Conservation (phyloP, 23 red algal species). For the Agarophyton chilense region DNA sequence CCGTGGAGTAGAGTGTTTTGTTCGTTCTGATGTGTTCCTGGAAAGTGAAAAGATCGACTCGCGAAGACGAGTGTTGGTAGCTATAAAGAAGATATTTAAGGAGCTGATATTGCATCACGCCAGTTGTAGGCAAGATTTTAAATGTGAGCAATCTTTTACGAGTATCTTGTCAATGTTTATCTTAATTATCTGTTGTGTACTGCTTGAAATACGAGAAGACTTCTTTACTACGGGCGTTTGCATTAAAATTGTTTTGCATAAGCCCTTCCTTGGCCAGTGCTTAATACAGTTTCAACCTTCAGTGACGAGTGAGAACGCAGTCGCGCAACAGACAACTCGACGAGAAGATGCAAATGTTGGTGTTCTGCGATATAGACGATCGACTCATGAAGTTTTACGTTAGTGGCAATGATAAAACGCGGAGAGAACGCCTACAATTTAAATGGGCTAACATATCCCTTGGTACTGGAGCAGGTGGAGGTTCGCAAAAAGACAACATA, state of each 20-base stretch:
- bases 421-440: not conserved
- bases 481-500: too few relatives aligned
- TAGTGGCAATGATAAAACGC: not conserved
- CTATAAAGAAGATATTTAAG: not conserved
- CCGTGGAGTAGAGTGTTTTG: not conserved
- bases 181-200: not conserved
- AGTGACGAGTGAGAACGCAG: conserved; percentile 2
- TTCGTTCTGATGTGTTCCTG: not conserved
- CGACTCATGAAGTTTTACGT: not conserved
- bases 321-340: not conserved
- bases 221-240: not conserved
- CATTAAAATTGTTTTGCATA: not conserved
- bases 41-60: not conserved
- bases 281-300: not conserved
- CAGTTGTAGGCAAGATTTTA: not conserved
- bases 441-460: not conserved
- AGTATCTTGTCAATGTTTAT: not conserved
- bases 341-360: conserved; percentile 21
- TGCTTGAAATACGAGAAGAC: not conserved
- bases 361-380: not conserved
- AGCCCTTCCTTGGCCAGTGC: not conserved
- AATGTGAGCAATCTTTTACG: not conserved
- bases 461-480: too few relatives aligned
- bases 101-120: not conserved
- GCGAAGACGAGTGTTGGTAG: not conserved